Evolutionary conservation across 768 basidiomycete genomes (phyloP).

Genomic region (Hemileccinum rubropunctum): DNA sequence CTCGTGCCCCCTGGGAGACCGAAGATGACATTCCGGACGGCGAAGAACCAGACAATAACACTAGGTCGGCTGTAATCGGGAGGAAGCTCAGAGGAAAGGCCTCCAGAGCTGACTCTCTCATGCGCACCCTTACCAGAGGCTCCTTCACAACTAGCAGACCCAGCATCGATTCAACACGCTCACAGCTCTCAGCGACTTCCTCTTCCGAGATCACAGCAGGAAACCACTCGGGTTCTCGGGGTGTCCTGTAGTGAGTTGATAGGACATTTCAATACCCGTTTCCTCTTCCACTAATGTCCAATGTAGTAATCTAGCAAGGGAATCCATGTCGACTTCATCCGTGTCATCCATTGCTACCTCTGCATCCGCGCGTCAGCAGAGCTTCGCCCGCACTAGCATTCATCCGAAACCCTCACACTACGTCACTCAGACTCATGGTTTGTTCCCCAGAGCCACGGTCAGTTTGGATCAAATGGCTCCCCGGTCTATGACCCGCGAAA

Average conservation of each 20-base stretch:
- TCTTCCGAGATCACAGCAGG: conserved; percentile 61
- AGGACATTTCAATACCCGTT: neutral
- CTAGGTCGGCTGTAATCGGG: conserved; percentile 29
- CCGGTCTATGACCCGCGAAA: conserved; percentile 1
- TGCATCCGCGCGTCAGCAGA: conserved; percentile 35
- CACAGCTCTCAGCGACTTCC: conserved; percentile 47
- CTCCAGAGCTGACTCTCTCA: conserved; percentile 35
- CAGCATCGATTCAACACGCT: conserved; percentile 63
- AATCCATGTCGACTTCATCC: conserved; percentile 57
- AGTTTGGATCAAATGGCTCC: conserved; percentile 8
- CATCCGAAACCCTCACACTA: conserved; percentile 7
- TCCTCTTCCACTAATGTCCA: conserved; percentile 3
- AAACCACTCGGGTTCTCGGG: conserved; percentile 46
- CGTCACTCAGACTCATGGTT: conserved; percentile 5
- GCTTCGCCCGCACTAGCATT: conserved; percentile 34
- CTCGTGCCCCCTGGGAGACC: conserved; percentile 78
- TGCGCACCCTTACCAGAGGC: conserved; percentile 45
- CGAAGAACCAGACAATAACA: conserved; percentile 44
- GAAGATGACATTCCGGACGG: conserved; percentile 47
- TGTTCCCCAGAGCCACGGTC: conserved; percentile 6
- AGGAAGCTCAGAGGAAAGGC: conserved; percentile 30
- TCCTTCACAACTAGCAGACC: conserved; percentile 48
- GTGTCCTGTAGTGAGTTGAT: conserved; percentile 57
- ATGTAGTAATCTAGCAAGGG: conserved; percentile 55
- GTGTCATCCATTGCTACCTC: conserved; percentile 32